Base-by-base conservation (phyloP, 2,329 filamentous ascomycete species). In the Colletotrichum sp. region DNA sequence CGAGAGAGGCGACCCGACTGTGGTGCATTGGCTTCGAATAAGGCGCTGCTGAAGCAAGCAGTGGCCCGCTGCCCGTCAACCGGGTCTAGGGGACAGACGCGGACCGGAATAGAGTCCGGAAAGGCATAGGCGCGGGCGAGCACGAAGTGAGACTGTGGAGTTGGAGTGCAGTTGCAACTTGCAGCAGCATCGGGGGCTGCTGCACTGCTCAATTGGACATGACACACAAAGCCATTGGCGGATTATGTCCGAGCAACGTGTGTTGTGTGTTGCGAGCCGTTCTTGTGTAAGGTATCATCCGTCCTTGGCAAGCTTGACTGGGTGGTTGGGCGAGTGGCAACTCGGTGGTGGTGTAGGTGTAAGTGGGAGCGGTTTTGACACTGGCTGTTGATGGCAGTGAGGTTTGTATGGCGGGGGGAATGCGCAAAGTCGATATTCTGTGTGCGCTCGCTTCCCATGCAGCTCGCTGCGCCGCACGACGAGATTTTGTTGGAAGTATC, bases 391-490 rank as follows among this genome's bases (percentile, higher is more conserved):
- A n/a, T 30, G 59, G 26, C 9, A 60, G 32, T 24, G 28, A 63
- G 59, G 32, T 21, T 36, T 34, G 57, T 15, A 28, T 28, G 26
- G 63, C 63, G 63, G 21, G 21, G 26, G 36, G 26, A 7, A 21
- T 66, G 36, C 16, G 21, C 24, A 28, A 32, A 52, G 9, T 30
- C 21, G 15, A 73, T 24, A 30, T 18, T 60, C 63, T 70, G 28
- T 64, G 66, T 70, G 71, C 39, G 71, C 66, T 73, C 57, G 66
- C 71, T 73, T 73, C 66, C 63, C 66, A 60, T 64, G 57, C 71
- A 73, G 66, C 28, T 34, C 18, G 59, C 66, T 70, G 15, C 52
- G 52, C 60, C 52, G 52, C 60, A 55, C 63, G 43, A 52, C 43
- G 52, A 48, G 18, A 21, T 48, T 43, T 39, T 63, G 15, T n/a